Base-by-base conservation (phyloP, 345 rosid species). In the Populus euphratica region DNA sequence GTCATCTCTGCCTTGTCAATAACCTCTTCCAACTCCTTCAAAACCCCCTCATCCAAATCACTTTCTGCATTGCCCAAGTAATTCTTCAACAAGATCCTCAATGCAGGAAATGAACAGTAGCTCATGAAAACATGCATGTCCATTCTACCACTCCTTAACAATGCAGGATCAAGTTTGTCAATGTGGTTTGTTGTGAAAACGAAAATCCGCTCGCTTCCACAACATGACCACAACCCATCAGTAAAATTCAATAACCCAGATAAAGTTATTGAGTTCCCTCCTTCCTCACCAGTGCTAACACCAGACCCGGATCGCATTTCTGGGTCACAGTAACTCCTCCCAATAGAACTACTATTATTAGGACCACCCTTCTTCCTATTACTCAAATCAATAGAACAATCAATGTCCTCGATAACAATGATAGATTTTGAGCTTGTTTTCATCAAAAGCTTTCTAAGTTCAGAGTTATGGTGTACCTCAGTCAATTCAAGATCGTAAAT, bases 161-260 rank as follows among this genome's bases (percentile, higher is more conserved):
- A 87, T 73, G 98, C 99, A 7, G 93, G 89, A 78, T 95, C 99
- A 64, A 95, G 94, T 84, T 91, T 93, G 81, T 95, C 97, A 2
- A 91, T 84, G 85, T 95, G 97, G 79, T 95, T 95, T 1, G 99
- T 95, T 0, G 99, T 95, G 78, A 95, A 93, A 56, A 93, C 98
- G 47, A 95, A 95, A 69, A 95, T 93, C 90, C 91, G 89, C 88
- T 95, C 99, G 77, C 98, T 93, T 17, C 98, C 99, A 70, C 99
- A 93, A 69, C 99, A 93, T 12, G 99, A 95, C 99, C 99, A 95
- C 49, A 95, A 78, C 80, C 99, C 99, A 54, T 95, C 99, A 7
- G 97, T 91, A 83, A 95, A 95, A 84, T 95, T 95, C 88, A 95
- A 73, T 76, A 95, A 80, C 76, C 99, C 99, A 8, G 99, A 95